These are phyloP conservation scores for Fusarium hainanense DNA, from an alignment of 2,329 filamentous ascomycete species.

Conservation along the genomic window DNA sequence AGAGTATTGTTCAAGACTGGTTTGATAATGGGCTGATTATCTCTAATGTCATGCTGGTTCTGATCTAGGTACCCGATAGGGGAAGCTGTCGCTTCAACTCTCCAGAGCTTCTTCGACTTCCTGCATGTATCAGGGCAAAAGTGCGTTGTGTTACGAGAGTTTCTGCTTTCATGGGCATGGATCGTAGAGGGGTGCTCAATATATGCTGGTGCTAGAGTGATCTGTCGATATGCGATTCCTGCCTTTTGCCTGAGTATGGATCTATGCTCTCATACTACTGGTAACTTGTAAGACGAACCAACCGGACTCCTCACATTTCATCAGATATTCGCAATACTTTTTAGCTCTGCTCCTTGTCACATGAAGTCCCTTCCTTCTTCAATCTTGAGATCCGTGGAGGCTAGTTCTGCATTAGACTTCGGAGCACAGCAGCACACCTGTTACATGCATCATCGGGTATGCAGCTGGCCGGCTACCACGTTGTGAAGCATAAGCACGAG, in stretches of 20 bases:
- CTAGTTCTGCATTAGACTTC: background rate
- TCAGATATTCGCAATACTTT: background rate
- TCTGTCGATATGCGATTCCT: background rate
- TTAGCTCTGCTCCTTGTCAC: background rate
- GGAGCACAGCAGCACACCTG: conserved; percentile 6
- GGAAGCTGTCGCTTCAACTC: background rate
- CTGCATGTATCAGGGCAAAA: background rate
- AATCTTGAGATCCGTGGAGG: background rate
- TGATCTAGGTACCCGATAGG: background rate
- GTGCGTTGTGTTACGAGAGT: background rate
- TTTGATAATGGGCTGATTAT: background rate
- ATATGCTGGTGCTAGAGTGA: background rate
- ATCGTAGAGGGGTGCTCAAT: background rate
- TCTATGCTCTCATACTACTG: too few relatives aligned
- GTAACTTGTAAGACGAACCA: background rate
- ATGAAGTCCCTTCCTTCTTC: background rate
- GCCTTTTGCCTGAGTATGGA: too few relatives aligned
- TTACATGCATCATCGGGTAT: conserved; percentile 20
- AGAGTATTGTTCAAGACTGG: background rate
- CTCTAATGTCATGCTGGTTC: background rate
- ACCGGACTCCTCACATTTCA: background rate
- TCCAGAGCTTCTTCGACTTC: background rate
- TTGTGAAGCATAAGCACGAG: conserved; percentile 5
- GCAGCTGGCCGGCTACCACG: conserved; percentile 13
- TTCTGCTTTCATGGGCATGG: background rate